Conservation (phyloP, 352 stramenopile species). For the Globisporangium splendens region DNA sequence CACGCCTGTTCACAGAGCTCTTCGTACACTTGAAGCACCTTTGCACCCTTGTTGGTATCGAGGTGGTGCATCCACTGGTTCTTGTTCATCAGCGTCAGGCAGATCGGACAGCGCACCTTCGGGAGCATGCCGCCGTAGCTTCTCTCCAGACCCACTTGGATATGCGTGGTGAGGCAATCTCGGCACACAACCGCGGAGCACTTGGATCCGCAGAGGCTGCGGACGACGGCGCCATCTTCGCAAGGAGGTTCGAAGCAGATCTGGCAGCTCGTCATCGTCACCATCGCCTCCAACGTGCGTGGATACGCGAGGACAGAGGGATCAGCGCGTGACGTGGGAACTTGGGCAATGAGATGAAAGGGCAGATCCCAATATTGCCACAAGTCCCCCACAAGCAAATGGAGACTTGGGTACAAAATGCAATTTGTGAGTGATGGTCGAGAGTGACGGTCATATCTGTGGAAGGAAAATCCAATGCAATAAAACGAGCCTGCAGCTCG, state of each 20-base stretch:
- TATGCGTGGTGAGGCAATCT: constrained; percentile 19
- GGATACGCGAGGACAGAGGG: neutral
- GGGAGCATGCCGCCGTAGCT: constrained; percentile 31
- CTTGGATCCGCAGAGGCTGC: constrained; percentile 14
- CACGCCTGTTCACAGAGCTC: constrained; percentile 24
- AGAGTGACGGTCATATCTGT: no score
- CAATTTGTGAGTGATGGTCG: no score
- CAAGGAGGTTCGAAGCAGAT: constrained; percentile 27
- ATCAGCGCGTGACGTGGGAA: neutral
- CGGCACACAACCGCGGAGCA: constrained; percentile 21
- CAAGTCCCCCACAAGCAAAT: no score
- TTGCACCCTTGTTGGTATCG: neutral
- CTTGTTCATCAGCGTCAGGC: constrained; percentile 13
- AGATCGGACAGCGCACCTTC: constrained; percentile 28
- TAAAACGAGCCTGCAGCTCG: no score
- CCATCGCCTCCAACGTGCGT: neutral
- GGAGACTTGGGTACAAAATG: no score
- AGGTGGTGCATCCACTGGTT: constrained; percentile 16
- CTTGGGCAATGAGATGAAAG: neutral
- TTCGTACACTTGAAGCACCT: constrained; percentile 8
- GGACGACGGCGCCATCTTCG: constrained; percentile 1
- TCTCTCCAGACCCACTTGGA: constrained; percentile 22
- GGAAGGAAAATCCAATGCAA: no score
- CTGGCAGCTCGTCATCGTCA: constrained; percentile 20
- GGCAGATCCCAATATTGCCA: no score